These are phyloP conservation scores for Talaromyces rugulosus DNA, from an alignment of 2,329 filamentous ascomycete genomes.

Conservation along the genomic window DNA sequence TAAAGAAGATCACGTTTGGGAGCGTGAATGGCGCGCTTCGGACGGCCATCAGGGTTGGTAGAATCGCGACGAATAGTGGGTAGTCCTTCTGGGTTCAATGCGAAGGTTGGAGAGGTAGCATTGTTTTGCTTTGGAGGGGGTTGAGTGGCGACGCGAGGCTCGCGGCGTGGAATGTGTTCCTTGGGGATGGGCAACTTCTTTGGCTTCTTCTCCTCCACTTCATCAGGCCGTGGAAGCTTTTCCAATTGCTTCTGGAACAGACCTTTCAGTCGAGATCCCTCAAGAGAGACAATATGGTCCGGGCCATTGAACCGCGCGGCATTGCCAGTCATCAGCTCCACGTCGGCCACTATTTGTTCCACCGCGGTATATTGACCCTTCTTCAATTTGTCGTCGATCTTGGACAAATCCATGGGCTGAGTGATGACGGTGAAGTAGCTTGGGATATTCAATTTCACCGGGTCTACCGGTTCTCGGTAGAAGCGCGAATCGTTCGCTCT, in stretches of 20 bases:
- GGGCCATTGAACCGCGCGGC: constrained; percentile 77
- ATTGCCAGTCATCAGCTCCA: constrained; percentile 76
- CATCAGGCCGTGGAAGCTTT: constrained; percentile 54
- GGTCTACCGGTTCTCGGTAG: constrained; percentile 75
- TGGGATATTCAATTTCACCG: constrained; percentile 69
- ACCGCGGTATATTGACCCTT: constrained; percentile 64
- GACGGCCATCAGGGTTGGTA: constrained; percentile 70
- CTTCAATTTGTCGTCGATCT: constrained; percentile 77
- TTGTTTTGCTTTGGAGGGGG: constrained; percentile 30
- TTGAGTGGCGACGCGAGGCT: constrained; percentile 43
- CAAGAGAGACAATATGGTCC: constrained; percentile 66
- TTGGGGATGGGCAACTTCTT: constrained; percentile 41
- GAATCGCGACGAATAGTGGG: constrained; percentile 84
- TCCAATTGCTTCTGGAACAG: constrained; percentile 59
- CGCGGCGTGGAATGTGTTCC: constrained; percentile 44
- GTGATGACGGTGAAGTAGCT: constrained; percentile 69
- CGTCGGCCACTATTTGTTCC: constrained; percentile 69
- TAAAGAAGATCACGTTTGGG: constrained; percentile 94
- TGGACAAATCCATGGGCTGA: constrained; percentile 77
- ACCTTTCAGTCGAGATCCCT: constrained; percentile 58
- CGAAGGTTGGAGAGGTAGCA: constrained; percentile 55
- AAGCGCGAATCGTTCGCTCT: constrained; percentile 76
- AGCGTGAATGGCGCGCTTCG: constrained; percentile 89
- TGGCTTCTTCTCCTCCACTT: constrained; percentile 60
- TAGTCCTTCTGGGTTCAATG: constrained; percentile 70